Evolutionary conservation across 306 rosid species (phyloP).

Genomic region (Boehmeria nivea): DNA sequence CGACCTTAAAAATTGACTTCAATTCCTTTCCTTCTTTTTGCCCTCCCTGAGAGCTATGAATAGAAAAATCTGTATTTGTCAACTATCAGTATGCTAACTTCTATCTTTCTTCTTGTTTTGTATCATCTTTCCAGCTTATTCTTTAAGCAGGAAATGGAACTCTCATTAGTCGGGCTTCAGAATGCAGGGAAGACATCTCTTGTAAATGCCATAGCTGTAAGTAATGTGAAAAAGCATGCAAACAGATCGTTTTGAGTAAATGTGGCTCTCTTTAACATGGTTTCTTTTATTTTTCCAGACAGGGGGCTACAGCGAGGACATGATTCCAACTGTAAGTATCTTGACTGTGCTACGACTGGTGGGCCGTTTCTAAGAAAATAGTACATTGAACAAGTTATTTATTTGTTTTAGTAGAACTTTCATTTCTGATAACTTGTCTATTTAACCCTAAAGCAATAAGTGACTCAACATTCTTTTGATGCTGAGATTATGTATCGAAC

Average conservation of each 20-base stretch:
- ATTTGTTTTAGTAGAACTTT: neutral
- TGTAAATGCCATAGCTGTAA: slow-evolving; percentile 86
- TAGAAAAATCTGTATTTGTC: neutral
- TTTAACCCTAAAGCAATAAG: too few species aligned
- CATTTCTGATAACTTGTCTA: neutral
- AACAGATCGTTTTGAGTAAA: neutral
- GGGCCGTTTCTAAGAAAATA: neutral
- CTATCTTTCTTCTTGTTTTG: slow-evolving; percentile 8
- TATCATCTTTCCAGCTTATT: slow-evolving; percentile 71
- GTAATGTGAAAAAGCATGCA: slow-evolving; percentile 27
- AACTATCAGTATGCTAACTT: neutral
- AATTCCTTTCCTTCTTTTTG: too few species aligned
- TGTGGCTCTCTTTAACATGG: slow-evolving; percentile 17
- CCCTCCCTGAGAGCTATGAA: too few species aligned
- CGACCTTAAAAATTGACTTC: too few species aligned
- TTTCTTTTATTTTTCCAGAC: slow-evolving; percentile 51
- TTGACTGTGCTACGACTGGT: neutral
- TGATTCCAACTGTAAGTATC: slow-evolving; percentile 91
- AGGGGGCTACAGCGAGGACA: slow-evolving; percentile 90
- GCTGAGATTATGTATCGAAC: neutral
- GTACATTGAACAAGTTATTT: neutral
- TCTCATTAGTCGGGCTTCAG: slow-evolving; percentile 92
- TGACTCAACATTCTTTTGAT: neutral
- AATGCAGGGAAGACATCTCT: slow-evolving; percentile 94
- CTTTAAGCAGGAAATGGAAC: slow-evolving; percentile 97